Evolutionary conservation across 768 basidiomycete species (phyloP), one percentile per base, ranked within the genome.

Genomic region (Tulasnella sp.): DNA sequence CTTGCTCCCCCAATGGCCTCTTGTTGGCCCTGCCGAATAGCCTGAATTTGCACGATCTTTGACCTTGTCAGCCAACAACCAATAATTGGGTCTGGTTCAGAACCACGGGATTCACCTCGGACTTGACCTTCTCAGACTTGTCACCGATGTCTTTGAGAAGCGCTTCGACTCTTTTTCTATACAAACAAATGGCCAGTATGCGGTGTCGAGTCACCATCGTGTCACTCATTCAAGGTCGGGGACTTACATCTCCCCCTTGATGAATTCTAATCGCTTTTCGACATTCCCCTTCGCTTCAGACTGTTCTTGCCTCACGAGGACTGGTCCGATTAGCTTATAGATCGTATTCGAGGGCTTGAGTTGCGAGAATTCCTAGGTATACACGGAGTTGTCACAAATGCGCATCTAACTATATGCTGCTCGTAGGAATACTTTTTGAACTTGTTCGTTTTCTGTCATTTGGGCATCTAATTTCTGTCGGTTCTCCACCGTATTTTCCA

Each of bases 321-420:
- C 84, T 1, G 91, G 89, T 1, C 94, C 94, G 36, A 94, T 77
- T 29, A 87, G 78, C 72, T 97, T 98, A 75, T 82, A 98, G 6
- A 98, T 79, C 14, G 75, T 76, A 66, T 92, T 94, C 59, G 81
- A 76, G 3, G 81, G 72, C 40, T 82, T 83, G 55, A 97, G 69
- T 27, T 75, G 72, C 15, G 74, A 71, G 66, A 98, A 91, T 71
- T 97, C 94, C 92, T 97, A 66, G 39, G 21, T n/a, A 37, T 37
- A 37, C 9, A 6, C 6, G 8, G 21, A 11, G 45, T 0, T 27
- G 5, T 14, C 7, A 2, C 23, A 1, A 12, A 19, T 2, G 4
- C 5, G 23, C 27, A 5, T 36, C 17, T n/a, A 41, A 25, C 27
- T 7, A 21, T 35, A 32, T n/a, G 15, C 31, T 27, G 32, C 11